Percentiles rank a stretch among this genome's conserved stretches.
These are phyloP conservation scores for Capsicum chinense DNA, from an alignment of 257 asterid genomes.

Conservation along the genomic window DNA sequence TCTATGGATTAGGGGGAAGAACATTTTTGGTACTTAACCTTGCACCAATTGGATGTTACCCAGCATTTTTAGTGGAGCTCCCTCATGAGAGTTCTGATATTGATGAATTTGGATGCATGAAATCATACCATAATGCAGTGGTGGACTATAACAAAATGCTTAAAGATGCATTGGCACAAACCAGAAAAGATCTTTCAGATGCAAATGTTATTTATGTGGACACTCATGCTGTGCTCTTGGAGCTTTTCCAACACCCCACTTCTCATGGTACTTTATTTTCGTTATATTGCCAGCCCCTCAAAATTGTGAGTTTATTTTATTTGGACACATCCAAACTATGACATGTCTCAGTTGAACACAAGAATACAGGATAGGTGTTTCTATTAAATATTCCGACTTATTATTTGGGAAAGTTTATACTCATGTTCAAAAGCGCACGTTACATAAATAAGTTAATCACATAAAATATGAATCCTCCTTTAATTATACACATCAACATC, in stretches of 20 bases:
- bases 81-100: slow-evolving; percentile 62
- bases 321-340: background rate
- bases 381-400: background rate
- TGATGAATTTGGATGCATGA: slow-evolving; percentile 66
- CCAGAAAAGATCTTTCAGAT: slow-evolving; percentile 50
- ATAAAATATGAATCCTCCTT: background rate
- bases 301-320: too few species aligned
- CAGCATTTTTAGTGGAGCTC: slow-evolving; percentile 48
- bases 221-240: slow-evolving; percentile 61
- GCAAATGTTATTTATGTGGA: slow-evolving; percentile 69
- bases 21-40: slow-evolving; percentile 63
- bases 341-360: background rate
- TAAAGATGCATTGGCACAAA: slow-evolving; percentile 52
- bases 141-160: slow-evolving; percentile 66
- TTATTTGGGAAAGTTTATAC: background rate
- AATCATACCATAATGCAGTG: slow-evolving; percentile 64
- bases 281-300: too few species aligned
- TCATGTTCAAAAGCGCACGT: background rate
- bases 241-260: slow-evolving; percentile 71
- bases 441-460: background rate
- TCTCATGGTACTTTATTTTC: slow-evolving; percentile 41
- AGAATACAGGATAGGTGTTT: background rate
- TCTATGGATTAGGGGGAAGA: slow-evolving; percentile 61
- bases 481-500: background rate
- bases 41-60: slow-evolving; percentile 72